A percentile compares a stretch with the other conserved stretches of the same genome.
Conservation (phyloP, 2,329 filamentous ascomycete genomes). For the Bertia moriformis region DNA sequence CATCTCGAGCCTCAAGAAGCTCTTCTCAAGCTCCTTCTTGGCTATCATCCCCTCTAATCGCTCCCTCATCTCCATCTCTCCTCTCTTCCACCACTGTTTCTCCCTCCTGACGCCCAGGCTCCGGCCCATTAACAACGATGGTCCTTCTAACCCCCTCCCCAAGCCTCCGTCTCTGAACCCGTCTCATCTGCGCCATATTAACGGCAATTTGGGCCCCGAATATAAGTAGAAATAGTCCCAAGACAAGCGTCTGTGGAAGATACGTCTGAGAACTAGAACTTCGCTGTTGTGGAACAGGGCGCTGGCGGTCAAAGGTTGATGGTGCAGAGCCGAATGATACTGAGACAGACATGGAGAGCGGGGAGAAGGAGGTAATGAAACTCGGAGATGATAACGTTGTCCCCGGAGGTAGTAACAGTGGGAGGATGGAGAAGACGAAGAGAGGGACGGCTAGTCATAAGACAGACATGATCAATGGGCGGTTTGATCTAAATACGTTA, state of each 20-base stretch:
- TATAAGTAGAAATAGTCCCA: not conserved
- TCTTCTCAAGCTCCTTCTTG: too few relatives aligned
- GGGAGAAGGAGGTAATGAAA: not conserved
- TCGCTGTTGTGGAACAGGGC: not conserved
- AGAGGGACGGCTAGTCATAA: conserved; percentile 1
- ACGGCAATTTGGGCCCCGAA: not conserved
- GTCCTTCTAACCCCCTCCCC: too few relatives aligned
- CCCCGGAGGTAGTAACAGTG: not conserved
- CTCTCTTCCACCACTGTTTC: too few relatives aligned
- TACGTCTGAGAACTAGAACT: not conserved
- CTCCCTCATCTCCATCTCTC: too few relatives aligned
- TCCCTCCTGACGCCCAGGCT: too few relatives aligned
- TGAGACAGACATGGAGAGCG: not conserved
- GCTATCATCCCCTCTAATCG: too few relatives aligned
- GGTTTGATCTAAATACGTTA: not conserved
- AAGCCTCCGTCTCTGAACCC: too few relatives aligned
- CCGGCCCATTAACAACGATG: too few relatives aligned
- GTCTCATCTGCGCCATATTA: not conserved
- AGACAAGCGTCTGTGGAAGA: not conserved
- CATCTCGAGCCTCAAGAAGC: too few relatives aligned
- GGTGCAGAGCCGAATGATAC: not conserved
- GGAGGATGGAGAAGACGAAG: not conserved
- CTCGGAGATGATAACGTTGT: not conserved
- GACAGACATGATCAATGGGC: not conserved
- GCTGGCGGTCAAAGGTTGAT: too few relatives aligned